These are phyloP conservation scores for Petunia hybrid DNA, from an alignment of 305 asterid species.

Conservation along the genomic window DNA sequence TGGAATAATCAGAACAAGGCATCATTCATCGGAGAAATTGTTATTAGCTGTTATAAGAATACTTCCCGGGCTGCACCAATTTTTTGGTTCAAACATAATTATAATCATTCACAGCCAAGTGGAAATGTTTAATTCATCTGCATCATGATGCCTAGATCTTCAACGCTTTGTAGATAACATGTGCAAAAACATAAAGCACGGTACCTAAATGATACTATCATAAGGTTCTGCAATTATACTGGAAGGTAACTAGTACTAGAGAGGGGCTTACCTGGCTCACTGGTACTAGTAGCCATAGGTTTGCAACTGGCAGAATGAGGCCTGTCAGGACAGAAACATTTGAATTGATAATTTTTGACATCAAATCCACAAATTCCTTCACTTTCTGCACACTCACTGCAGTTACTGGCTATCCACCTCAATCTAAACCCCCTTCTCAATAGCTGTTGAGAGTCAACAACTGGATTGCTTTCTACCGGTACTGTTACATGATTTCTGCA, in stretches of 20 bases:
- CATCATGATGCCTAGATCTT: neutral
- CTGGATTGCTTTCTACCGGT: conserved; percentile 50
- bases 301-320: conserved; percentile 52
- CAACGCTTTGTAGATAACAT: neutral
- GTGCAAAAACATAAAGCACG: neutral
- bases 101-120: neutral
- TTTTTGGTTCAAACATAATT: neutral
- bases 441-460: conserved; percentile 28
- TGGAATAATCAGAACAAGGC: neutral
- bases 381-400: conserved; percentile 47
- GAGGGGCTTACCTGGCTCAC: conserved; percentile 46
- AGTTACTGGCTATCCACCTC: conserved; percentile 55
- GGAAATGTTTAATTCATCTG: neutral
- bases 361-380: conserved; percentile 60
- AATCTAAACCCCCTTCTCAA: conserved; percentile 58
- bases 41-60: neutral
- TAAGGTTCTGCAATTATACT: conserved; percentile 14
- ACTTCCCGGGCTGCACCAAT: neutral
- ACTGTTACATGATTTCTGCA: conserved; percentile 44
- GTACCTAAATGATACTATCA: neutral
- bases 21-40: neutral
- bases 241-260: neutral
- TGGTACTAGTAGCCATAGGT: conserved; percentile 10
- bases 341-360: neutral
- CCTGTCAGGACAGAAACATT: conserved; percentile 61